These are phyloP conservation scores for Firmiana major DNA, from an alignment of 345 rosid species.

Conservation along the genomic window DNA sequence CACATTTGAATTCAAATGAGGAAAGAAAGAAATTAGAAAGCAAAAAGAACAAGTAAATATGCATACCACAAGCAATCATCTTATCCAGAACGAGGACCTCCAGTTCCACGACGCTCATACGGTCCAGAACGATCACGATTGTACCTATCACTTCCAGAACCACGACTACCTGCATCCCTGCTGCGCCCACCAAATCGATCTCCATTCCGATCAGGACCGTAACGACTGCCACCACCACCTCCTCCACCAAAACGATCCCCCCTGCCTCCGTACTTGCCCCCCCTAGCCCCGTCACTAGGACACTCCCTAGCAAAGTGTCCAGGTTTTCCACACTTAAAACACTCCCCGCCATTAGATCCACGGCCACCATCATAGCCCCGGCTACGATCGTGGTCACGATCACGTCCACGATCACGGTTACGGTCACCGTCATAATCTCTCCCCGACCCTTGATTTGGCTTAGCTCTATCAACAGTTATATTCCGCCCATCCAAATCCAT, in stretches of 20 bases:
- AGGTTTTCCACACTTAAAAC: conserved; percentile 94
- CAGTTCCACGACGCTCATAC: conserved; percentile 69
- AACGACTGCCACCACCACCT: conserved; percentile 54
- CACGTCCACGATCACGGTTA: conserved; percentile 66
- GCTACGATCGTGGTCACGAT: conserved; percentile 30
- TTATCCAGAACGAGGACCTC: conserved; percentile 50
- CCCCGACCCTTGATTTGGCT: conserved; percentile 74
- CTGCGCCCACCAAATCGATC: conserved; percentile 72
- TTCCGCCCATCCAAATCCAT: conserved; percentile 87
- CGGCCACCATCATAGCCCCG: conserved; percentile 59
- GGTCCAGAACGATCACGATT: conserved; percentile 79
- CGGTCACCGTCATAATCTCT: conserved; percentile 79
- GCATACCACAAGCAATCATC: conserved; percentile 26
- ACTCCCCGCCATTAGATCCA: conserved; percentile 70
- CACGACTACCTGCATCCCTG: conserved; percentile 68
- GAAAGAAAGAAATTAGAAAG: neutral
- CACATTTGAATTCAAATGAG: neutral
- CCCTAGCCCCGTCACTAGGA: conserved; percentile 61
- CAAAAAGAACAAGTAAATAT: conserved; percentile 1
- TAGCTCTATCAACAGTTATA: conserved; percentile 92
- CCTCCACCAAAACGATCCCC: conserved; percentile 27
- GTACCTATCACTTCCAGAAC: conserved; percentile 69
- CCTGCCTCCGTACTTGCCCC: conserved; percentile 45
- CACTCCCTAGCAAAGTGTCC: conserved; percentile 98
- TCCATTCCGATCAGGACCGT: conserved; percentile 83